Base-by-base conservation (phyloP, 345 rosid species). In the Citrus unshiu region DNA sequence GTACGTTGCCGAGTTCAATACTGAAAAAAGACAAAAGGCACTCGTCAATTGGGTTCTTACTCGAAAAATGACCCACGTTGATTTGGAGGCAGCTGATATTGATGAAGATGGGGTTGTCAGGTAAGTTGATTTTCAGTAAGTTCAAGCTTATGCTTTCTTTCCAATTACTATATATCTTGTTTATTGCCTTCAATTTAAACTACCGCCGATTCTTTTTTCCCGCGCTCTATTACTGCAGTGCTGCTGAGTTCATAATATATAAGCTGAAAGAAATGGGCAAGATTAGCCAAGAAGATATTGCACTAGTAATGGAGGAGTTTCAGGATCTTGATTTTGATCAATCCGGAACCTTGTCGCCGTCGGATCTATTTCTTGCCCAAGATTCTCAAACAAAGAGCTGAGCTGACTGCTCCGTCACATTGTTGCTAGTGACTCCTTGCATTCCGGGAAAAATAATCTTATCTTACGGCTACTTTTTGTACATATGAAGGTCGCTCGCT, bases 191-290 rank as follows among this genome's bases (percentile, higher is more conserved):
- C 5, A 10, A 3, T 43, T 24, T 24, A 25, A n/a, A 40, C 9
- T 25, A 25, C 10, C 71, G 21, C 58, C 54, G 60, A 24, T 37
- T 68, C 57, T 24, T 68, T 68, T 24, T 25, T 4, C 2, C 3
- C 14, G 72, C 56, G 27, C 39, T 39, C n/a, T 27, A 22, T 70
- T 60, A 83, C 68, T 14, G 12, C 78, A 92, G 96, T 30, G 86
- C 88, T 82, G 89, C 91, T 9, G 98, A 91, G 84, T 92, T 90
- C 78, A 61, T 91, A 12, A 4, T 92, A n/a, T 89, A 86, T 68
- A 93, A 93, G 85, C 97, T 93, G 14, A 92, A 90, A 82, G 99
- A 95, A 83, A 92, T 89, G 93, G 97, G 95, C 40, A 93, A 93
- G 90, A 90, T 95, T 46, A 89, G 78, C 81, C 88, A 90, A 84